Conservation (phyloP, 1,284 basidiomycete genomes). For the Pseudozyma hubeiensis region DNA sequence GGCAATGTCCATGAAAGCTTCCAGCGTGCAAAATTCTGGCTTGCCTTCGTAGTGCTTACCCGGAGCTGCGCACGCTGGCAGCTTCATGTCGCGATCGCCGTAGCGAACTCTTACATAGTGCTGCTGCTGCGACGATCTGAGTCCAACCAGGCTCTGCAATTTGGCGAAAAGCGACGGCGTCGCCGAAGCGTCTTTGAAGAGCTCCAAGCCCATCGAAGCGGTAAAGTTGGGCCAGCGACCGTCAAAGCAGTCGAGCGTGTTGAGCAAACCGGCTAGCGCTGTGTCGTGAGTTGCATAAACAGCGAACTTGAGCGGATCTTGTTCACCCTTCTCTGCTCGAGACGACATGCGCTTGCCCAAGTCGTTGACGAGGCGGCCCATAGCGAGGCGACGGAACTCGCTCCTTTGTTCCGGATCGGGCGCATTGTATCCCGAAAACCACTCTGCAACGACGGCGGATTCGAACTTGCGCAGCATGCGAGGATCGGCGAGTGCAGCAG, state of each 20-base stretch:
- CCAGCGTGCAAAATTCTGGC: slow-evolving; percentile 81
- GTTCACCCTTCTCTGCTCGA: slow-evolving; percentile 41
- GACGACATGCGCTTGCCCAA: slow-evolving; percentile 74
- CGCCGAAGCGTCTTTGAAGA: slow-evolving; percentile 50
- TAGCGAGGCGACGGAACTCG: slow-evolving; percentile 80
- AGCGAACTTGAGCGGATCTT: slow-evolving; percentile 68
- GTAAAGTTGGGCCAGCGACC: slow-evolving; percentile 73
- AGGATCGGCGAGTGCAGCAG: slow-evolving; percentile 38
- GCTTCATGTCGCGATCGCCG: slow-evolving; percentile 76
- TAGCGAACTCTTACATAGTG: slow-evolving; percentile 78
- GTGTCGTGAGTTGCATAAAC: slow-evolving; percentile 76
- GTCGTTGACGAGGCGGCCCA: slow-evolving; percentile 79
- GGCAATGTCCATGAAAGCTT: slow-evolving; percentile 73
- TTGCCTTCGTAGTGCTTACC: slow-evolving; percentile 78
- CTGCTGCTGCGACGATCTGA: slow-evolving; percentile 28
- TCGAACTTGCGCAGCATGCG: slow-evolving; percentile 72
- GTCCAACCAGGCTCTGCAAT: slow-evolving; percentile 17
- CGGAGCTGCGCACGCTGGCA: slow-evolving; percentile 77
- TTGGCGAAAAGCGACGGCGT: slow-evolving; percentile 24
- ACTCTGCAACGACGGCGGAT: slow-evolving; percentile 79
- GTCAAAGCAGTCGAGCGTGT: slow-evolving; percentile 81
- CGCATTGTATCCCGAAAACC: slow-evolving; percentile 76
- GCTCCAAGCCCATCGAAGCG: slow-evolving; percentile 57
- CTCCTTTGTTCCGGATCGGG: slow-evolving; percentile 67
- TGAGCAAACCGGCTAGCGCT: slow-evolving; percentile 76